Percentiles rank a stretch among this genome's conserved stretches.
Evolutionary conservation across 352 stramenopile species (phyloP).

Genomic region (Globisporangium megalacanthum): DNA sequence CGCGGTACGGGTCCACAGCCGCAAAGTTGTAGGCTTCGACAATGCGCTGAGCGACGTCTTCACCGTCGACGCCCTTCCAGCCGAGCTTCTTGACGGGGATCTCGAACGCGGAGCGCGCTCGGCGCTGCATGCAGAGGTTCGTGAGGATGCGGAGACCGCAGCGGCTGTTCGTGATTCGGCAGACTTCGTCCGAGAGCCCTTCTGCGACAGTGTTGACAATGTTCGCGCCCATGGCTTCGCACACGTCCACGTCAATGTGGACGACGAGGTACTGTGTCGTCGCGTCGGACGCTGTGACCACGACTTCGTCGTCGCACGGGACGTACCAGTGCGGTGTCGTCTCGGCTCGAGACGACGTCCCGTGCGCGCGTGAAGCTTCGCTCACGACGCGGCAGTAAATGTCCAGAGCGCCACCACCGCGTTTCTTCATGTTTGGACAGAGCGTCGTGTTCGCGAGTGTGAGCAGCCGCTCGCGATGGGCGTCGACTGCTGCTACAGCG

Average conservation of each 20-base stretch:
- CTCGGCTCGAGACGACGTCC: constrained; percentile 1
- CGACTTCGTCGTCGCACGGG: constrained; percentile 45
- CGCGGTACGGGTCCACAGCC: constrained; percentile 72
- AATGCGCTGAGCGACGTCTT: constrained; percentile 69
- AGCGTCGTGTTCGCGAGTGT: constrained; percentile 70
- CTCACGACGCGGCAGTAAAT: constrained; percentile 81
- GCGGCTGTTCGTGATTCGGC: constrained; percentile 49
- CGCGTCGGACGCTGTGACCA: constrained; percentile 28
- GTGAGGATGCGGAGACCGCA: constrained; percentile 83
- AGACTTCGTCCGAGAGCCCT: constrained; percentile 69
- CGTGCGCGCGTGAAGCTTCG: constrained; percentile 23
- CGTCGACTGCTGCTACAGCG: constrained; percentile 46
- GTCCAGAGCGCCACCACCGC: constrained; percentile 68
- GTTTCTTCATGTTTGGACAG: constrained; percentile 84
- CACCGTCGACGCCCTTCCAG: constrained; percentile 76
- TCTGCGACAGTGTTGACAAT: constrained; percentile 87
- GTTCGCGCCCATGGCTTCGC: constrained; percentile 87
- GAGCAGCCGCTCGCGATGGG: constrained; percentile 52
- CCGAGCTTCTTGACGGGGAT: constrained; percentile 71
- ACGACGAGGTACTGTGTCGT: constrained; percentile 57
- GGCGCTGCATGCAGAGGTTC: constrained; percentile 85
- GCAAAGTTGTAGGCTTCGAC: constrained; percentile 86
- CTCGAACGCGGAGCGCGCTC: constrained; percentile 57
- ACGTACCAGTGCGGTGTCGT: constrained; percentile 52
- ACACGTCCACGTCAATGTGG: constrained; percentile 86